Conservation (phyloP, 345 rosid genomes). For the Eucalyptus globulus region DNA sequence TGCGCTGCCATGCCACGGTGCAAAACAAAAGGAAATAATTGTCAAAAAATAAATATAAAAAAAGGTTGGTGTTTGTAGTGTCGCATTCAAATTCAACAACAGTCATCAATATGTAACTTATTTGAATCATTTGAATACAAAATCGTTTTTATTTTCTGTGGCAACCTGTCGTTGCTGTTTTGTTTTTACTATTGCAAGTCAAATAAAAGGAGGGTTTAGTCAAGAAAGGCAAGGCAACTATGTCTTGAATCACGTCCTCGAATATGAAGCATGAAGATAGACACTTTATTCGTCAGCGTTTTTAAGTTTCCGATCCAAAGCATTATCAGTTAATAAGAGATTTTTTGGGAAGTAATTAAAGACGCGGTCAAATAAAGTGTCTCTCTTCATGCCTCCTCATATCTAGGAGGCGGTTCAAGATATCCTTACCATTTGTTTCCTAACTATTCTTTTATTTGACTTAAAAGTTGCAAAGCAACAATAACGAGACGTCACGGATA, state of each 20-base stretch:
- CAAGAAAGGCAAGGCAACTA: too few relatives aligned
- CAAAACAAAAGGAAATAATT: not conserved
- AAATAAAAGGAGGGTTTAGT: too few relatives aligned
- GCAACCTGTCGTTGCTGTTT: too few relatives aligned
- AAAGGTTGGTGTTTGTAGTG: too few relatives aligned
- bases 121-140: too few relatives aligned
- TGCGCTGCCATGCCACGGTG: accelerated
- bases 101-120: too few relatives aligned
- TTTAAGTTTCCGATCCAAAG: not conserved
- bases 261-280: too few relatives aligned
- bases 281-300: not conserved
- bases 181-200: too few relatives aligned
- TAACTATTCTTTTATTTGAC: not conserved
- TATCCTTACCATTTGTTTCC: not conserved
- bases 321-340: not conserved
- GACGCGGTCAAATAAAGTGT: not conserved
- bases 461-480: not conserved
- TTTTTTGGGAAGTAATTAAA: not conserved
- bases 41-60: too few relatives aligned
- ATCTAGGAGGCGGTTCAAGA: not conserved
- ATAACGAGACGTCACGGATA: not conserved
- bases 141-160: too few relatives aligned
- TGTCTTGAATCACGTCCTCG: too few relatives aligned
- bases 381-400: not conserved
- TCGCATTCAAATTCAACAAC: too few relatives aligned